Evolutionary conservation across 2,329 filamentous ascomycete genomes (phyloP), one percentile per base, ranked within the genome.

Genomic region (Davidsoniella virescens): DNA sequence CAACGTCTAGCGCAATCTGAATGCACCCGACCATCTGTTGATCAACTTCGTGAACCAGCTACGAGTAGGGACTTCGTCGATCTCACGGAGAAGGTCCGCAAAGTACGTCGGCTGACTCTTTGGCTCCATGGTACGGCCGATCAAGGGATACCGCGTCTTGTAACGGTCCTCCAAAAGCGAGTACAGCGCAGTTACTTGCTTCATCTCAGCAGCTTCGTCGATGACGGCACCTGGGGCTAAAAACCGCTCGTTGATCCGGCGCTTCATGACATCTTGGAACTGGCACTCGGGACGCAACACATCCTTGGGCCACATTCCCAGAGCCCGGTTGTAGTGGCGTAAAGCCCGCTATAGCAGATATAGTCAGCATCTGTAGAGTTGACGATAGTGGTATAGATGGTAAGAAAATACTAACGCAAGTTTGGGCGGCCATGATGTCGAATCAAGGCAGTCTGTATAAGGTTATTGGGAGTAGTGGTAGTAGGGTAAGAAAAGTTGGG

Each of bases 51-150:
- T 67, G 18, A 74, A 59, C 65, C 70, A 77, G 6, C 70, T 70
- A 52, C 79, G 65, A 39, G 65, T 71, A 2, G 79, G 80, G 3
- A 75, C 78, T 56, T 74, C 74, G 36, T 82, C 74, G 20, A 84
- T 69, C 61, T 84, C 80, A 49, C 64, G 67, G 1, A 81, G 60
- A 26, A 84, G 62, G 55, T 80, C 73, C 17, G 66, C 61, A 58
- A 80, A 84, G 60, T 84, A 80, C 0, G 70, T 73, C 37, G 79
- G 79, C 56, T 82, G 76, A 58, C 75, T 79, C 60, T 69, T 70
- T 12, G 80, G 79, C 49, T 67, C 63, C 52, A 81, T 63, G 41
- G 81, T 63, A 20, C 47, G 43, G 23, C 51, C 51, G 7, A 50
- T 44, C 18, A 53, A 26, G 18, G 51, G 51, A 37, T 53, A 53